phyloP scores from a whole-genome alignment of 148 eudicot genomes.

The Fagopyrum homotropicum region DNA sequence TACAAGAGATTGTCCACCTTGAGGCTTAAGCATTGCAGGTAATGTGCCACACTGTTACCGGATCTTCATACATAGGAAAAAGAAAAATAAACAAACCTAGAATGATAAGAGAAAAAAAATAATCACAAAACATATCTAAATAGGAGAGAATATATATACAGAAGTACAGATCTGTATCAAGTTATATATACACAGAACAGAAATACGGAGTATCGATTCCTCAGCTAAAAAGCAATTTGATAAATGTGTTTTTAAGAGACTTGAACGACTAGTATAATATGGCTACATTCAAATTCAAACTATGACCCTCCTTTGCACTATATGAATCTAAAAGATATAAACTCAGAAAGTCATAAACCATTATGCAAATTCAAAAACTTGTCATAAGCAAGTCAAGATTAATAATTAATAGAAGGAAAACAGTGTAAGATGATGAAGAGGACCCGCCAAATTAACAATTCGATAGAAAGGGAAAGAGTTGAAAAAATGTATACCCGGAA shows the following conservation, averaged over 20 bases:
- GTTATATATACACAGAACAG: too few relatives aligned
- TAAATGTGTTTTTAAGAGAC: not conserved
- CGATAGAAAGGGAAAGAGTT: not conserved
- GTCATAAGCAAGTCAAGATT: conserved; percentile 2
- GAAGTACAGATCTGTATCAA: too few relatives aligned
- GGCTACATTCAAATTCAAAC: conserved; percentile 3
- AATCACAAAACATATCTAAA: too few relatives aligned
- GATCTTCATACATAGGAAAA: too few relatives aligned
- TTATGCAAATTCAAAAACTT: conserved; percentile 1
- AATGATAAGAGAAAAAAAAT: too few relatives aligned
- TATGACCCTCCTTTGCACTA: not conserved
- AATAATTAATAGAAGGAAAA: not conserved
- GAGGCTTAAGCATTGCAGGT: too few relatives aligned
- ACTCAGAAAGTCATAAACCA: conserved; percentile 7
- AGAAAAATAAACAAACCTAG: too few relatives aligned
- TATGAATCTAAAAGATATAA: not conserved
- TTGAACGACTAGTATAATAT: not conserved
- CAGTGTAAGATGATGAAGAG: not conserved
- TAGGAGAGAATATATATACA: too few relatives aligned
- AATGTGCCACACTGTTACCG: too few relatives aligned
- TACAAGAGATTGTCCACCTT: too few relatives aligned
- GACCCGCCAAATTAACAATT: not conserved
- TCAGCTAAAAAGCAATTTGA: not conserved
- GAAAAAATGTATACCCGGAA: not conserved
- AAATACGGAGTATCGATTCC: not conserved